phyloP scores from a whole-genome alignment of 768 basidiomycete species.

The Gloeophyllum trabeum region DNA sequence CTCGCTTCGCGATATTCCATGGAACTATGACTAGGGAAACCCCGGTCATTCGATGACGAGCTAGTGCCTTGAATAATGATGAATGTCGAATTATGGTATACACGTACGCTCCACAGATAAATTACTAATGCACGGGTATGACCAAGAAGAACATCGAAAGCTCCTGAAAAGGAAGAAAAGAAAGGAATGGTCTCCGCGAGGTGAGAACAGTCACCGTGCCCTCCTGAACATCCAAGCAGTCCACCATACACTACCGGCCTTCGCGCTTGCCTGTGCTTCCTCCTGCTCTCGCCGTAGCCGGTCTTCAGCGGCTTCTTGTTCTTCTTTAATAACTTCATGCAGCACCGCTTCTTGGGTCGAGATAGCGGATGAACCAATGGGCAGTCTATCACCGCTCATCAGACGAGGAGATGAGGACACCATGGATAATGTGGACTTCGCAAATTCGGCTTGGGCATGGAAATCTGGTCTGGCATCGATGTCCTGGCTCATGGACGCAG shows the following conservation, averaged over 20 bases:
- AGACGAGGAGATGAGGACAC: constrained; percentile 2
- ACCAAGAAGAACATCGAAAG: constrained; percentile 53
- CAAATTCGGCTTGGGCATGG: constrained; percentile 32
- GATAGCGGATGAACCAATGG: constrained; percentile 20
- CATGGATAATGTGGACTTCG: constrained; percentile 11
- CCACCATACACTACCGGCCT: constrained; percentile 43
- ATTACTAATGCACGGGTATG: too few species aligned
- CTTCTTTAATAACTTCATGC: constrained; percentile 62
- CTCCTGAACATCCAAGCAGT: constrained; percentile 56
- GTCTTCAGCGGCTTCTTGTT: constrained; percentile 42
- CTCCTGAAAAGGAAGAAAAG: constrained; percentile 51
- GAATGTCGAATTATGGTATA: too few species aligned
- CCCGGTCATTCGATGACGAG: too few species aligned
- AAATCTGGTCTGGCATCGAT: constrained; percentile 27
- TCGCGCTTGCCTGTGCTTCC: constrained; percentile 30
- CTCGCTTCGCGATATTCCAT: too few species aligned
- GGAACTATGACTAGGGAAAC: too few species aligned
- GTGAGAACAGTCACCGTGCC: constrained; percentile 17
- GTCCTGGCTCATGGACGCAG: constrained; percentile 21
- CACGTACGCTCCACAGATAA: too few species aligned
- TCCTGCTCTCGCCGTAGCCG: constrained; percentile 43
- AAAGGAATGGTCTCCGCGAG: constrained; percentile 48
- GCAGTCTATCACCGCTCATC: constrained; percentile 7
- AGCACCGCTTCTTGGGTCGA: constrained; percentile 53
- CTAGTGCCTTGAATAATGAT: too few species aligned